These are phyloP conservation scores for Leccinum obscurum DNA, from an alignment of 768 basidiomycete species.

Conservation along the genomic window DNA sequence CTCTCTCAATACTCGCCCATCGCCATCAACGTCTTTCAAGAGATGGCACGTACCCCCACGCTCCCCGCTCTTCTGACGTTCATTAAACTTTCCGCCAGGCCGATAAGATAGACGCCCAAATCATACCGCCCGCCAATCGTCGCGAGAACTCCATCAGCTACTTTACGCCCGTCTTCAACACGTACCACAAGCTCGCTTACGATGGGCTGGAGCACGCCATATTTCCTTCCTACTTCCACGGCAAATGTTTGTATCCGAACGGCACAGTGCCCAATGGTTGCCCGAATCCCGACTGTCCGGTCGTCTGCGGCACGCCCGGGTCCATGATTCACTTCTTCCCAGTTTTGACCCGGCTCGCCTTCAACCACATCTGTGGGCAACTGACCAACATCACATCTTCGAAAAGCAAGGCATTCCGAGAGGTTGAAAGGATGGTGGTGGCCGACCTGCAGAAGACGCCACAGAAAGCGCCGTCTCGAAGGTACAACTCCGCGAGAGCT, in stretches of 20 bases:
- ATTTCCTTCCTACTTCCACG: slow-evolving; percentile 73
- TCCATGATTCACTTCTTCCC: slow-evolving; percentile 71
- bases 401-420: slow-evolving; percentile 41
- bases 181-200: slow-evolving; percentile 48
- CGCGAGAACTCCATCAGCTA: slow-evolving; percentile 33
- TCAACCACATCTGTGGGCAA: slow-evolving; percentile 39
- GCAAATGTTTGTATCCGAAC: slow-evolving; percentile 60
- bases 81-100: slow-evolving; percentile 31
- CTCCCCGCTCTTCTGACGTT: not conserved
- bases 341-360: slow-evolving; percentile 49
- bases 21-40: slow-evolving; percentile 38
- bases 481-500: slow-evolving; percentile 10
- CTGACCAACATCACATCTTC: slow-evolving; percentile 39
- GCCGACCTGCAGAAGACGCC: slow-evolving; percentile 31
- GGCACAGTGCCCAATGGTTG: slow-evolving; percentile 66
- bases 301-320: slow-evolving; percentile 81
- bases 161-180: slow-evolving; percentile 46
- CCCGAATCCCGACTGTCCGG: slow-evolving; percentile 76
- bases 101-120: slow-evolving; percentile 32
- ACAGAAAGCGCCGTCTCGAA: slow-evolving; percentile 12
- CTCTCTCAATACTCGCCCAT: slow-evolving; percentile 48
- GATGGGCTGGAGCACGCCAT: slow-evolving; percentile 52
- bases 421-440: slow-evolving; percentile 44
- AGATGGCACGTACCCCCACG: slow-evolving; percentile 42
- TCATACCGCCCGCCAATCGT: slow-evolving; percentile 31